These are phyloP conservation scores for Sordariomycetes sp. DNA, from an alignment of 2,329 filamentous ascomycete genomes.

Conservation along the genomic window DNA sequence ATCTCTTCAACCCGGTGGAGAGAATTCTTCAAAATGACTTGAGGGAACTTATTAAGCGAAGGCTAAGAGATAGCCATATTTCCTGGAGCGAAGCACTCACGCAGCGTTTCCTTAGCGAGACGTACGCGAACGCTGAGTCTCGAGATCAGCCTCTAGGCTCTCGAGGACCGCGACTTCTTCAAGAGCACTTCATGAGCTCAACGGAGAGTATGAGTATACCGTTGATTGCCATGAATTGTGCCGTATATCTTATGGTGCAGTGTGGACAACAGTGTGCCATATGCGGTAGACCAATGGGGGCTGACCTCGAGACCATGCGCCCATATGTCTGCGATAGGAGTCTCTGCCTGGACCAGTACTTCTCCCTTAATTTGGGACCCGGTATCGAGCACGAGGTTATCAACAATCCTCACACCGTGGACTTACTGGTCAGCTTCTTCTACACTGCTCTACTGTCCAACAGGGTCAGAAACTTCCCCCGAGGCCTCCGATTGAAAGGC, in stretches of 20 bases:
- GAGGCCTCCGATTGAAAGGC: constrained; percentile 28
- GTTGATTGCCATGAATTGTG: constrained; percentile 61
- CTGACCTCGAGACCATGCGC: constrained; percentile 60
- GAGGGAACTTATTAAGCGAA: constrained; percentile 49
- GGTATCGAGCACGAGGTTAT: constrained; percentile 79
- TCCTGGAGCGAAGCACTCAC: constrained; percentile 56
- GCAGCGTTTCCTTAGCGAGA: too few relatives aligned
- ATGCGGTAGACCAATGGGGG: constrained; percentile 62
- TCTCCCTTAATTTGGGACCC: constrained; percentile 75
- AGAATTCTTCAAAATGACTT: constrained; percentile 50
- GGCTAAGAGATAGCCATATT: constrained; percentile 39
- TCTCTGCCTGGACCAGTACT: constrained; percentile 82
- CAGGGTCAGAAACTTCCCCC: constrained; percentile 32
- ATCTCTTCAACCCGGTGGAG: neutral
- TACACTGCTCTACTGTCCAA: constrained; percentile 45
- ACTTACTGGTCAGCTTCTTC: constrained; percentile 76
- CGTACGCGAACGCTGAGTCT: too few relatives aligned
- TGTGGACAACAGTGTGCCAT: constrained; percentile 84
- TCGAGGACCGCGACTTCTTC: too few relatives aligned
- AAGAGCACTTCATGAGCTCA: too few relatives aligned
- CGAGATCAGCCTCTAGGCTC: too few relatives aligned
- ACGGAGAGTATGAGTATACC: constrained; percentile 40
- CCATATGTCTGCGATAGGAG: constrained; percentile 69
- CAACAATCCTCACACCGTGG: constrained; percentile 71
- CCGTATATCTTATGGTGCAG: constrained; percentile 64